Base-by-base conservation (phyloP, 148 eudicot genomes). In the Rhododendron ovatum region DNA sequence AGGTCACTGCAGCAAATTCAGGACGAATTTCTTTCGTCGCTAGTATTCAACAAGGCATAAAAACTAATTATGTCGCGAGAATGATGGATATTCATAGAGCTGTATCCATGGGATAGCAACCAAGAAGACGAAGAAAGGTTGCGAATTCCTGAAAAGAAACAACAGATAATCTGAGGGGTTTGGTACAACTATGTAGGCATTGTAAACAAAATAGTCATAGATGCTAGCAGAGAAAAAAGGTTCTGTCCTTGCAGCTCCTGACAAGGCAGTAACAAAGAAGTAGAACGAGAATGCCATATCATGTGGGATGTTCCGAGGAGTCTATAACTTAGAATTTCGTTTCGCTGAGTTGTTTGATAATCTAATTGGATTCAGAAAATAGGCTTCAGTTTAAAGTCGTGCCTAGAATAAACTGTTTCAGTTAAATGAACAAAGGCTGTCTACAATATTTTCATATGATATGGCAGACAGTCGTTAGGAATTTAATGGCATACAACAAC, bases 71-170 rank as follows among this genome's bases (percentile, higher is more conserved):
- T 13, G 2, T 41, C 0, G 5, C 24, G 2, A 43, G 15, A 39
- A 65, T 9, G 18, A 83, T 65, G 43, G 18, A 73, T 8, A 61
- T 35, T 85, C 88, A 88, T 80, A 85, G 82, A 85, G 87, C 14
- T 82, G 87, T 86, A 67, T 96, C 94, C 91, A 93, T 89, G 0
- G 98, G 98, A 88, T 97, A 97, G 78, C 95, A 94, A 85, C 99
- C 98, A 10, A 97, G 99, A 69, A 97, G 94, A 35, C 98, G 96
- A 69, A 95, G 91, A 87, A 93, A 97, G 86, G 93, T 91, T 7
- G 98, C 93, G 84, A 95, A 94, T 86, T 97, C 99, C 99, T 95
- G 98, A 86, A 86, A 83, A 76, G 84, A 28, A 63, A 65, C 20
- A 75, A 43, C 15, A 74, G 80, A 77, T 69, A 30, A 69, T 28